These are phyloP conservation scores for Fusarium goolgardi DNA, from an alignment of 2,329 filamentous ascomycete genomes.

Conservation along the genomic window DNA sequence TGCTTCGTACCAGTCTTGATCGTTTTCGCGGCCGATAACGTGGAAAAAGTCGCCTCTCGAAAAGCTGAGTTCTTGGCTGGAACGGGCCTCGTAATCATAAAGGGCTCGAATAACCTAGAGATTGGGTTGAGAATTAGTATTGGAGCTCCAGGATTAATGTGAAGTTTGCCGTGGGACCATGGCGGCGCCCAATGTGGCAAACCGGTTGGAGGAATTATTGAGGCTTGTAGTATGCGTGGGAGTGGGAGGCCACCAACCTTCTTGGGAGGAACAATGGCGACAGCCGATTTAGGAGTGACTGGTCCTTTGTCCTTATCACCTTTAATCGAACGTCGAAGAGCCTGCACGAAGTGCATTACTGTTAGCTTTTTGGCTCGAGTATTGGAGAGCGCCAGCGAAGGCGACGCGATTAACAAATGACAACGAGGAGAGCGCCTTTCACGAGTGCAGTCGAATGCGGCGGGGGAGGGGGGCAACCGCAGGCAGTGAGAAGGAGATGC, in stretches of 20 bases:
- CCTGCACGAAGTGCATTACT: constrained; percentile 65
- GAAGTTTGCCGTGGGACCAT: constrained; percentile 26
- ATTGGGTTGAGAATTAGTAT: constrained; percentile 35
- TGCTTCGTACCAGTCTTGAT: constrained; percentile 96
- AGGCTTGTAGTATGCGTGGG: constrained; percentile 23
- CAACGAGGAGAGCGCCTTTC: constrained; percentile 7
- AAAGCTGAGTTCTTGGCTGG: constrained; percentile 85
- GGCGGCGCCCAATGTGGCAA: constrained; percentile 29
- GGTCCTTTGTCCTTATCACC: constrained; percentile 84
- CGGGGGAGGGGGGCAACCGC: constrained; percentile 32
- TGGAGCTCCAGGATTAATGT: constrained; percentile 19
- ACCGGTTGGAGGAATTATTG: constrained; percentile 33
- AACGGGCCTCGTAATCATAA: constrained; percentile 87
- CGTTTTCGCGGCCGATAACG: constrained; percentile 95
- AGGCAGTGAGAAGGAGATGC: constrained; percentile 14
- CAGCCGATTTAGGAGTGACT: constrained; percentile 84
- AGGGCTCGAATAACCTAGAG: constrained; percentile 92
- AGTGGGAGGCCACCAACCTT: constrained; percentile 71
- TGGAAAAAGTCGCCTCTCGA: constrained; percentile 97
- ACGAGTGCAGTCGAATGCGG: constrained; percentile 14
- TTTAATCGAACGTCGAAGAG: constrained; percentile 89
- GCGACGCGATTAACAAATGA: constrained; percentile 28
- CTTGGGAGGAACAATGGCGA: constrained; percentile 91
- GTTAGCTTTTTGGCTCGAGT: constrained; percentile 53
- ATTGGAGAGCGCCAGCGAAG: constrained; percentile 28